These are phyloP conservation scores for Colletotrichum incanum DNA, from an alignment of 2,329 filamentous ascomycete species.

Conservation along the genomic window DNA sequence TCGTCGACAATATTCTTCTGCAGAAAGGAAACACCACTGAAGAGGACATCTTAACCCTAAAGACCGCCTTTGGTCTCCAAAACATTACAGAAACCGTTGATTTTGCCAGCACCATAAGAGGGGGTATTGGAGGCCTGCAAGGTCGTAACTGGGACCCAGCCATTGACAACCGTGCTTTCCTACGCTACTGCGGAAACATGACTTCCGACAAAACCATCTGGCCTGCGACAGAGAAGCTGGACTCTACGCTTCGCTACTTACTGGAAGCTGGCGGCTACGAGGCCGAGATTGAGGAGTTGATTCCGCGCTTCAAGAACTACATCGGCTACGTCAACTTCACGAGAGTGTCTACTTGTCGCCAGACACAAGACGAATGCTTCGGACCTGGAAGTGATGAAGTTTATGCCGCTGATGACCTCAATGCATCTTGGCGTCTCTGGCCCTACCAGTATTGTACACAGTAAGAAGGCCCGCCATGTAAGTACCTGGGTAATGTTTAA, in stretches of 20 bases:
- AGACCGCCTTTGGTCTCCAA: constrained; percentile 62
- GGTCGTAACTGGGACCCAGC: constrained; percentile 69
- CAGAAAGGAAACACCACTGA: constrained; percentile 46
- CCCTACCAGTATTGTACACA: constrained; percentile 70
- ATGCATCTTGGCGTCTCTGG: constrained; percentile 58
- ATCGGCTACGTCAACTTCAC: constrained; percentile 61
- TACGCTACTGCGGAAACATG: constrained; percentile 64
- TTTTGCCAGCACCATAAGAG: constrained; percentile 62
- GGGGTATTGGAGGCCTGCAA: constrained; percentile 62
- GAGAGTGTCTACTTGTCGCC: constrained; percentile 16
- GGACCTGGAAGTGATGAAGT: constrained; percentile 39
- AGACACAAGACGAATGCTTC: constrained; percentile 36
- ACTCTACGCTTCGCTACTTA: constrained; percentile 55
- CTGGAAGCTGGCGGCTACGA: constrained; percentile 57
- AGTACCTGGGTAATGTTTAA: constrained; percentile 14
- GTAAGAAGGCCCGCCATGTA: constrained; percentile 50
- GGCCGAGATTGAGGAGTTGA: constrained; percentile 51
- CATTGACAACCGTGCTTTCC: constrained; percentile 58
- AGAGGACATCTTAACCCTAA: constrained; percentile 55
- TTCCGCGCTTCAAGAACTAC: constrained; percentile 66
- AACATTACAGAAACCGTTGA: constrained; percentile 61
- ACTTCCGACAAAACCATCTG: constrained; percentile 60
- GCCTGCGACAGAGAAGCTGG: constrained; percentile 57
- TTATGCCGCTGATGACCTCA: constrained; percentile 19
- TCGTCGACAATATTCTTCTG: constrained; percentile 67